Evolutionary conservation across 805 yeast genomes (phyloP).

Genomic region (Saccharomyces mikatae): DNA sequence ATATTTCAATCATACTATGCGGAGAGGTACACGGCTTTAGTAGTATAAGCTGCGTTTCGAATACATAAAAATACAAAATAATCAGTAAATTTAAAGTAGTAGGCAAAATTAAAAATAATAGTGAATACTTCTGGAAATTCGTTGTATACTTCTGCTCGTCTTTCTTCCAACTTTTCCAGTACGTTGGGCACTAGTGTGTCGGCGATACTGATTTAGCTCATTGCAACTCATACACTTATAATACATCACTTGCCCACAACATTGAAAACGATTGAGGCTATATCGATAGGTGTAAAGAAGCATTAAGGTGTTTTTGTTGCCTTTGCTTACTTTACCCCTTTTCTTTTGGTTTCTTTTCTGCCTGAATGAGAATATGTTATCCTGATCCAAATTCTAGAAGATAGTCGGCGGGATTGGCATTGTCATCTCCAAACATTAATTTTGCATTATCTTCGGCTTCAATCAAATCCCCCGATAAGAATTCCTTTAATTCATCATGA

Average conservation of each 20-base stretch:
- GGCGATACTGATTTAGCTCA: not conserved
- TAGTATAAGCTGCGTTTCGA: not conserved
- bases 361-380: not conserved
- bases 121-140: not conserved
- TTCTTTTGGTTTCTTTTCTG: not conserved
- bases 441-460: constrained; percentile 30
- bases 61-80: not conserved
- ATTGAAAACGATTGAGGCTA: not conserved
- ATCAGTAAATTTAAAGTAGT: not conserved
- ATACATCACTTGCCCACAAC: not conserved
- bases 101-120: not conserved
- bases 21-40: not conserved
- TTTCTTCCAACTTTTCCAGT: not conserved
- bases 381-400: constrained; percentile 25
- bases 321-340: not conserved
- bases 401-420: constrained; percentile 22
- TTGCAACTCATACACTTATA: not conserved
- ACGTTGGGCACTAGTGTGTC: not conserved
- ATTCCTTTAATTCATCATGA: constrained; percentile 25
- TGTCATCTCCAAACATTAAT: constrained; percentile 19
- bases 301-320: not conserved
- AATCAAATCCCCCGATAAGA: constrained; percentile 24
- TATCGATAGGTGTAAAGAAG: not conserved
- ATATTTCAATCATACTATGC: no score
- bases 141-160: not conserved